phyloP scores from a whole-genome alignment of 2,329 filamentous ascomycete genomes.

The Colletotrichum sidae region DNA sequence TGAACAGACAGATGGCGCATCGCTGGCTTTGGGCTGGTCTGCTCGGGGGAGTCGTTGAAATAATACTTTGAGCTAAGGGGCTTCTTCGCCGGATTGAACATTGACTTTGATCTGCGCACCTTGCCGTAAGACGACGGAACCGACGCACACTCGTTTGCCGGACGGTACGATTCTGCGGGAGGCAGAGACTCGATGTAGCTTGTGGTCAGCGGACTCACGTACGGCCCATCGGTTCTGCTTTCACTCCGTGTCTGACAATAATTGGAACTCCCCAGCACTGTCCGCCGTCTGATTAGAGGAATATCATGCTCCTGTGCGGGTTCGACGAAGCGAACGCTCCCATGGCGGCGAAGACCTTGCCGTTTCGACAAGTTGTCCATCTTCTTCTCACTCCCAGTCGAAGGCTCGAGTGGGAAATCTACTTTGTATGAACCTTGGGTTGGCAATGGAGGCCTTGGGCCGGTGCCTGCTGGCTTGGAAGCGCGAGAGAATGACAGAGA shows the following conservation, averaged over 20 bases:
- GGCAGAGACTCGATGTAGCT: constrained; percentile 32
- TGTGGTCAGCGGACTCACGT: constrained; percentile 19
- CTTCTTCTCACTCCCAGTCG: constrained; percentile 20
- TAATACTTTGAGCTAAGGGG: constrained; percentile 30
- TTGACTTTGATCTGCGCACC: constrained; percentile 67
- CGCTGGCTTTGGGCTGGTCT: neutral
- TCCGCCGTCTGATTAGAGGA: constrained; percentile 5
- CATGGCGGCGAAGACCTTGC: constrained; percentile 53
- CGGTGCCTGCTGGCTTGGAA: constrained; percentile 51
- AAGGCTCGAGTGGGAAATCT: no score
- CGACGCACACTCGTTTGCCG: constrained; percentile 59
- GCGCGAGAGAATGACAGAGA: constrained; percentile 68
- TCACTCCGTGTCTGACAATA: neutral
- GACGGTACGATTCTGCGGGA: constrained; percentile 14
- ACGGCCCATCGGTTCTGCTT: neutral
- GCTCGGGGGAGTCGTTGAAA: constrained; percentile 12
- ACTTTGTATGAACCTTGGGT: no score
- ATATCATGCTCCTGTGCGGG: constrained; percentile 29
- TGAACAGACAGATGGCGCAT: constrained; percentile 11
- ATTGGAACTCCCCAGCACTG: constrained; percentile 4
- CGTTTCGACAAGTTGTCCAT: constrained; percentile 22
- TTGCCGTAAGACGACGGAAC: constrained; percentile 60
- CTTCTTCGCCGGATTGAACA: constrained; percentile 55
- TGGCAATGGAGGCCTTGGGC: constrained; percentile 45
- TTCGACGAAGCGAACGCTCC: constrained; percentile 67